Percentiles rank a stretch among this genome's conserved stretches.
phyloP scores from a whole-genome alignment of 305 asterid species.

The Solanum aculeatissimum region DNA sequence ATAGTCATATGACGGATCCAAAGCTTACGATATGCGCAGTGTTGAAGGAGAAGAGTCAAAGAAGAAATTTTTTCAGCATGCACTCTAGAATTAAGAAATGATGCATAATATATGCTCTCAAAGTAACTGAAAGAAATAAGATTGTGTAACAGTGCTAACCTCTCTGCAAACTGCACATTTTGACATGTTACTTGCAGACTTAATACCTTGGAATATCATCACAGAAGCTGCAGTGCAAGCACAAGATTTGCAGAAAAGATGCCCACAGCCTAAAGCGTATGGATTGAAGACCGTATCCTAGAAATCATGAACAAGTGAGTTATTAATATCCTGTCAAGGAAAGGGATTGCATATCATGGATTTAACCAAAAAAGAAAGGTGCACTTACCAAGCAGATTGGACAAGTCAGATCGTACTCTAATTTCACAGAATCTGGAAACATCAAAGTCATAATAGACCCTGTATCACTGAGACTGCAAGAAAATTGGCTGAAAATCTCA shows the following conservation, averaged over 20 bases:
- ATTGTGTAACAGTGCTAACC: conserved; percentile 19
- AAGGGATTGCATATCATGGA: neutral
- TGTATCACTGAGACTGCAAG: conserved; percentile 31
- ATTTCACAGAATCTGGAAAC: conserved; percentile 40
- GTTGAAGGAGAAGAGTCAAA: neutral
- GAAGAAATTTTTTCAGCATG: neutral
- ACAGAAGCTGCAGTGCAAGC: conserved; percentile 75
- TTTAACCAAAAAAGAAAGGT: neutral
- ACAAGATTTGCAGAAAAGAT: conserved; percentile 72
- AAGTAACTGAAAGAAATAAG: neutral
- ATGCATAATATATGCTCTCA: neutral
- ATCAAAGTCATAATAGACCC: conserved; percentile 40
- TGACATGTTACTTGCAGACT: conserved; percentile 43
- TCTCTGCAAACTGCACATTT: conserved; percentile 82
- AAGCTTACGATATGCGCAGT: neutral
- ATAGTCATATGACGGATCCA: neutral
- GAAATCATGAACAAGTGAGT: neutral
- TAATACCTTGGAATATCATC: conserved; percentile 57
- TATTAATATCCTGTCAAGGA: neutral
- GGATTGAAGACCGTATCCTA: conserved; percentile 71
- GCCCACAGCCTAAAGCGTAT: conserved; percentile 68
- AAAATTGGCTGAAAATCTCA: conserved; percentile 27
- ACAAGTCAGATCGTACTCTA: conserved; percentile 58
- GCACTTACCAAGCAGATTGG: conserved; percentile 66
- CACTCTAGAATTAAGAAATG: neutral